Percentiles rank a stretch among this genome's conserved stretches.
These are phyloP conservation scores for Sporothrix mexicana DNA, from an alignment of 2,329 filamentous ascomycete genomes.

Conservation along the genomic window DNA sequence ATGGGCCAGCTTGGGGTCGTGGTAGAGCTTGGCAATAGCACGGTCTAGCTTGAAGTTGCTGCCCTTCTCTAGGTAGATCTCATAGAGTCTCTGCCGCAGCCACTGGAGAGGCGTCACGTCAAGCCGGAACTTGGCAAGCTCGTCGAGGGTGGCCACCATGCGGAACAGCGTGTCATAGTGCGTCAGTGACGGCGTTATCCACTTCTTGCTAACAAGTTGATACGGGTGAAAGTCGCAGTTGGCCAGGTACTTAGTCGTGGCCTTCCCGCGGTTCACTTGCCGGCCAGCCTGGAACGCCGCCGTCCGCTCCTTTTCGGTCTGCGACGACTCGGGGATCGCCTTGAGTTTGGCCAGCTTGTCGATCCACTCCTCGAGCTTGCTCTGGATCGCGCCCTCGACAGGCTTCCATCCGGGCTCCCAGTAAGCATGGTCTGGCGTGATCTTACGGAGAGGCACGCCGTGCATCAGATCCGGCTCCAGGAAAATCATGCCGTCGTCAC, in stretches of 20 bases:
- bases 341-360: slow-evolving; percentile 56
- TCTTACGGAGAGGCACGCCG: slow-evolving; percentile 60
- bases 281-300: slow-evolving; percentile 61
- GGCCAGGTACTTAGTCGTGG: slow-evolving; percentile 59
- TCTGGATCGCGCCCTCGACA: slow-evolving; percentile 51
- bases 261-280: slow-evolving; percentile 61
- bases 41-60: slow-evolving; percentile 58
- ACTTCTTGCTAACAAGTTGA: slow-evolving; percentile 60
- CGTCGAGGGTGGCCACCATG: slow-evolving; percentile 59
- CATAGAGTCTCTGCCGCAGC: slow-evolving; percentile 62
- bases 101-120: slow-evolving; percentile 61
- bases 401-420: slow-evolving; percentile 62
- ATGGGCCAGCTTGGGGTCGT: slow-evolving; percentile 58
- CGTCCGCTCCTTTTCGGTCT: slow-evolving; percentile 46
- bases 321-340: slow-evolving; percentile 41
- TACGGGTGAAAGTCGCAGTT: slow-evolving; percentile 61
- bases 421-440: slow-evolving; percentile 57
- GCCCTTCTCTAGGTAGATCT: slow-evolving; percentile 53
- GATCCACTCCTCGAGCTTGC: slow-evolving; percentile 55
- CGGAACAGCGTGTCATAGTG: slow-evolving; percentile 65
- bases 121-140: slow-evolving; percentile 60
- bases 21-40: slow-evolving; percentile 61
- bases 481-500: slow-evolving; percentile 56
- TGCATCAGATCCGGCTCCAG: slow-evolving; percentile 58
- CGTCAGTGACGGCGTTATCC: slow-evolving; percentile 52